Evolutionary conservation across 768 basidiomycete genomes (phyloP).

Genomic region (Boletus coccyginus): DNA sequence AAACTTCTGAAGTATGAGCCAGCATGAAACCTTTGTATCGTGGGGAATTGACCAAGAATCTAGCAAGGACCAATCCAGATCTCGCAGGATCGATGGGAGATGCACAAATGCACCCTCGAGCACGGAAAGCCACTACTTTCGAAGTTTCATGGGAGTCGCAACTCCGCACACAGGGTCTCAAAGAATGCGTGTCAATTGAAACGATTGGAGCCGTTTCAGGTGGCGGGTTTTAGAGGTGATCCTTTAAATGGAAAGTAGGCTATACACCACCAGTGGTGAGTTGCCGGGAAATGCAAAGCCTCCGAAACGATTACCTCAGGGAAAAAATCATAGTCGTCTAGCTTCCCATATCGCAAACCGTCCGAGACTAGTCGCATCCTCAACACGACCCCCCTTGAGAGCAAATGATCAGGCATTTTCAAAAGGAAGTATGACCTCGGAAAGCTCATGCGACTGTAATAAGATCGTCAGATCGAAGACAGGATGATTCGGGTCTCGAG

Average conservation of each 20-base stretch:
- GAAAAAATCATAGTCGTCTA: conserved; percentile 61
- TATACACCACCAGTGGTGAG: neutral
- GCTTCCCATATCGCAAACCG: conserved; percentile 75
- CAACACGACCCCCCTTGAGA: conserved; percentile 60
- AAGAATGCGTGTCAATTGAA: neutral
- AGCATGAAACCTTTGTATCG: too few relatives aligned
- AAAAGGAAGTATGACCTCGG: conserved; percentile 57
- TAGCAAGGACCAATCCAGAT: neutral
- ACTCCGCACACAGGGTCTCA: neutral
- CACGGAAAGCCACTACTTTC: neutral
- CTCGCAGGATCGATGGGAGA: too few relatives aligned
- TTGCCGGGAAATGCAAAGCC: neutral
- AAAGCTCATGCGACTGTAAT: conserved; percentile 51
- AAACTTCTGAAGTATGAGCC: too few relatives aligned
- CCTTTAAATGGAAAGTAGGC: neutral
- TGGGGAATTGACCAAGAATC: neutral
- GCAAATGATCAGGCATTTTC: conserved; percentile 57
- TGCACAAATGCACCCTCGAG: too few relatives aligned
- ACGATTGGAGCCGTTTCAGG: neutral
- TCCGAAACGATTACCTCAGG: neutral
- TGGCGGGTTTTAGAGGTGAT: too few relatives aligned
- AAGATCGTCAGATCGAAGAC: neutral
- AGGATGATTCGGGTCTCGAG: neutral
- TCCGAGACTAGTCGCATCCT: conserved; percentile 42
- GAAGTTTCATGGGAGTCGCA: neutral